Conservation (phyloP, 2,329 filamentous ascomycete genomes). For the Scorias spongiosa region DNA sequence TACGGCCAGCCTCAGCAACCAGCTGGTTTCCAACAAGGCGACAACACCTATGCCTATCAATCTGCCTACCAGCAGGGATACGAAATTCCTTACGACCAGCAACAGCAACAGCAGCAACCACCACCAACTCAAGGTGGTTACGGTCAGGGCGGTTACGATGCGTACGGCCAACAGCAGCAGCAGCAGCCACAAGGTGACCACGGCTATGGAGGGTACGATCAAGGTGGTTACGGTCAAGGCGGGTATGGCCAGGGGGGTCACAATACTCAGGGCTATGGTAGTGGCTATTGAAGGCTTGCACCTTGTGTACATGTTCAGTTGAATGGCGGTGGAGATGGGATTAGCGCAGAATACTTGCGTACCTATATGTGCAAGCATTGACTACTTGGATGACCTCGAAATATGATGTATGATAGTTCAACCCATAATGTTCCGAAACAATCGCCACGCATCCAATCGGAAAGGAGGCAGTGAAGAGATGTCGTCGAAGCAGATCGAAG, state of each 20-base stretch:
- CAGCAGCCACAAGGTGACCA: background rate
- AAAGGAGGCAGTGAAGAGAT: too few species aligned
- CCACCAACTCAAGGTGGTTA: conserved; percentile 7
- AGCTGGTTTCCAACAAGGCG: conserved; percentile 15
- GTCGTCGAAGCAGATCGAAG: background rate
- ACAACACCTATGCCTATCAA: conserved; percentile 14
- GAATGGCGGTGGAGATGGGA: too few species aligned
- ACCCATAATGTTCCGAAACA: too few species aligned
- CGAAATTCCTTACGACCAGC: conserved; percentile 17
- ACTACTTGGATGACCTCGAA: too few species aligned
- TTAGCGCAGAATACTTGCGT: too few species aligned
- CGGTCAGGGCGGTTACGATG: conserved; percentile 7
- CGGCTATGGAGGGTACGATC: conserved; percentile 8
- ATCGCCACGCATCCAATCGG: too few species aligned
- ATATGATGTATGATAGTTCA: too few species aligned
- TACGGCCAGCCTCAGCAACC: conserved; percentile 9
- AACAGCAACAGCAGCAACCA: conserved; percentile 9
- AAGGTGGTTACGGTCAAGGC: conserved; percentile 9
- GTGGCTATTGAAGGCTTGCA: background rate
- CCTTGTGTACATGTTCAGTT: too few species aligned
- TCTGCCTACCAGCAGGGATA: conserved; percentile 22
- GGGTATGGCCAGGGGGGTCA: background rate
- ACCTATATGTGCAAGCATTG: too few species aligned
- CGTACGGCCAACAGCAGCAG: background rate
- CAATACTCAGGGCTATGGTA: background rate